Percentiles rank a stretch among this genome's conserved stretches.
phyloP scores from a whole-genome alignment of 2,329 filamentous ascomycete species.

The Emmonsia crescens region DNA sequence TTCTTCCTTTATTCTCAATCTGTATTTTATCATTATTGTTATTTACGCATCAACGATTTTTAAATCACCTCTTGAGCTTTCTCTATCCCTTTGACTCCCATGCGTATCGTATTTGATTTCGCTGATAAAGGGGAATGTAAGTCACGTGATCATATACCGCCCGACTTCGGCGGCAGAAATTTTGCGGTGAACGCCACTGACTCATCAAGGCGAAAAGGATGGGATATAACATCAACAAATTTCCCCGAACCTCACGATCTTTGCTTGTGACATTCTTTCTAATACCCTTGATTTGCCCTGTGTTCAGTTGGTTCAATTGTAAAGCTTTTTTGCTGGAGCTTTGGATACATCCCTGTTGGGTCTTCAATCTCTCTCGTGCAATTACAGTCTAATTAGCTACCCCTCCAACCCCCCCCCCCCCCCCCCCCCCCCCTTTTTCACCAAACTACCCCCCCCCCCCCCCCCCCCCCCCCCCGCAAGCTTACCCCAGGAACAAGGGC shows the following conservation, averaged over 20 bases:
- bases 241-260: background rate
- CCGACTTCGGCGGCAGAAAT: slow-evolving; percentile 5
- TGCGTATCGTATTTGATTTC: no score
- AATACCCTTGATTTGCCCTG: background rate
- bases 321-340: background rate
- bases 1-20: background rate
- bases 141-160: background rate
- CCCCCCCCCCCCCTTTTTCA: background rate
- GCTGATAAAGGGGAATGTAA: background rate
- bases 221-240: background rate
- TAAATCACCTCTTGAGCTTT: no score
- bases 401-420: background rate
- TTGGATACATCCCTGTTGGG: background rate
- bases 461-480: background rate
- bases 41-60: no score
- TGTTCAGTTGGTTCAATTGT: background rate
- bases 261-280: background rate
- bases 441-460: no score
- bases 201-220: background rate
- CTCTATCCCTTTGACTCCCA: no score
- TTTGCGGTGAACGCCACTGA: background rate
- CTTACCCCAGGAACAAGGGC: background rate
- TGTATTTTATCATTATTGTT: no score
- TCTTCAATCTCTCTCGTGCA: background rate
- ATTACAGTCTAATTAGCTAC: background rate